A percentile compares a stretch with the other conserved stretches of the same genome.
Evolutionary conservation across 495 filamentous ascomycete species (phyloP).

Genomic region (Penicilliopsis zonata): DNA sequence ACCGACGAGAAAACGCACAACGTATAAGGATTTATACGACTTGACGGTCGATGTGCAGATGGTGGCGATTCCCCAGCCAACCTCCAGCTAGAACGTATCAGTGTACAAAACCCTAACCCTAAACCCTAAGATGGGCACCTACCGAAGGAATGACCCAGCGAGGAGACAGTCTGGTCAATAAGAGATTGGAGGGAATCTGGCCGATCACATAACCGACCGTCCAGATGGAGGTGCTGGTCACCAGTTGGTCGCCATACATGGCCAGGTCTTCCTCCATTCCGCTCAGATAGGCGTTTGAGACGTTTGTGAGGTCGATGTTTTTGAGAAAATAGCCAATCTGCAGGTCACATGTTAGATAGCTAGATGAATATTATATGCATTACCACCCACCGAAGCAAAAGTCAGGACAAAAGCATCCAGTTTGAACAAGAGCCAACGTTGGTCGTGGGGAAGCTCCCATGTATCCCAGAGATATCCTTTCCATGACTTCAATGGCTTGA

Average conservation of each 20-base stretch:
- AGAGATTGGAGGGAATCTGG: conserved; percentile 48
- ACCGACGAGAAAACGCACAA: conserved; percentile 46
- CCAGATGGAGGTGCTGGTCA: conserved; percentile 42
- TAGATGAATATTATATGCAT: neutral
- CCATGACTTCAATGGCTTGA: too few relatives aligned
- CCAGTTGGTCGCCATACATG: conserved; percentile 41
- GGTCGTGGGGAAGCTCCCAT: conserved; percentile 47
- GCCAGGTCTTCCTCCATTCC: conserved; percentile 46
- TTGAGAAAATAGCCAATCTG: conserved; percentile 43
- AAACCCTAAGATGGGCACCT: too few relatives aligned
- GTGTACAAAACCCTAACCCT: too few relatives aligned
- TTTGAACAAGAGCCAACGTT: conserved; percentile 48
- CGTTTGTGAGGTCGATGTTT: conserved; percentile 44
- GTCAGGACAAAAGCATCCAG: conserved; percentile 43
- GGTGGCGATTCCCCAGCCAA: too few relatives aligned
- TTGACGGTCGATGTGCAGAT: too few relatives aligned
- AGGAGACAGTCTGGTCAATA: conserved; percentile 42
- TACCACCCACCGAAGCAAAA: conserved; percentile 36
- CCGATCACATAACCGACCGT: conserved; percentile 54
- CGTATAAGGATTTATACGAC: too few relatives aligned
- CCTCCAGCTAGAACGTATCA: too few relatives aligned
- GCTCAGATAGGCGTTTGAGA: conserved; percentile 43
- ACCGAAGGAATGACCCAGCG: conserved; percentile 49
- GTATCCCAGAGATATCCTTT: conserved; percentile 46
- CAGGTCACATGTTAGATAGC: neutral